Evolutionary conservation across 2,329 filamentous ascomycete genomes (phyloP).

Genomic region (Neoscytalidium dimidiatum): DNA sequence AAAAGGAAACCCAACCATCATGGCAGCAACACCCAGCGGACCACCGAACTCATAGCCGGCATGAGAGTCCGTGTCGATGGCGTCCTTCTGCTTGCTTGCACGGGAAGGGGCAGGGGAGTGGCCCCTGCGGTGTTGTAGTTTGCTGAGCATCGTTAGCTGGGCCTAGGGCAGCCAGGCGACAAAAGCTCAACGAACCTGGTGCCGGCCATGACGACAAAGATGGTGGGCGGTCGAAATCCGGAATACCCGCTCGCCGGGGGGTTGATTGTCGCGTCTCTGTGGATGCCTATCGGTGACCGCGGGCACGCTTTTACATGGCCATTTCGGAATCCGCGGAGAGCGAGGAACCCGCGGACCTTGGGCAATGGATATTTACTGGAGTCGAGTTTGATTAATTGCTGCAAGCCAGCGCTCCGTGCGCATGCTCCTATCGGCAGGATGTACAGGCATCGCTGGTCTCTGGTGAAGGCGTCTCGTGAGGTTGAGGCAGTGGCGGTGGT

Average conservation of each 20-base stretch:
- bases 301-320: neutral
- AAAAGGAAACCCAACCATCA: constrained; percentile 92
- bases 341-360: neutral
- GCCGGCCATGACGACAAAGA: neutral
- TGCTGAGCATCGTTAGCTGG: neutral
- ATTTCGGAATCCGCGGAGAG: neutral
- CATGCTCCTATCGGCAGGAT: too few relatives aligned
- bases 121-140: neutral
- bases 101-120: neutral
- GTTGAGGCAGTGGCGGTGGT: too few relatives aligned
- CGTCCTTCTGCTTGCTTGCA: neutral
- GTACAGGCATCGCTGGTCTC: too few relatives aligned
- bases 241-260: neutral
- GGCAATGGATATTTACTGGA: neutral
- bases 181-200: neutral
- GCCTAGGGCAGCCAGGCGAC: neutral
- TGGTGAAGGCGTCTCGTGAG: too few relatives aligned
- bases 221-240: neutral
- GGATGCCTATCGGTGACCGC: neutral
- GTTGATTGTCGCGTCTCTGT: too few relatives aligned
- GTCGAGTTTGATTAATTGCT: neutral
- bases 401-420: neutral
- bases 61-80: neutral
- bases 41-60: constrained; percentile 79
- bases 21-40: constrained; percentile 71